A percentile compares a stretch with the other conserved stretches of the same genome.
Conservation (phyloP, 75 land plant genomes). For the Isoetes taiwanensis region DNA sequence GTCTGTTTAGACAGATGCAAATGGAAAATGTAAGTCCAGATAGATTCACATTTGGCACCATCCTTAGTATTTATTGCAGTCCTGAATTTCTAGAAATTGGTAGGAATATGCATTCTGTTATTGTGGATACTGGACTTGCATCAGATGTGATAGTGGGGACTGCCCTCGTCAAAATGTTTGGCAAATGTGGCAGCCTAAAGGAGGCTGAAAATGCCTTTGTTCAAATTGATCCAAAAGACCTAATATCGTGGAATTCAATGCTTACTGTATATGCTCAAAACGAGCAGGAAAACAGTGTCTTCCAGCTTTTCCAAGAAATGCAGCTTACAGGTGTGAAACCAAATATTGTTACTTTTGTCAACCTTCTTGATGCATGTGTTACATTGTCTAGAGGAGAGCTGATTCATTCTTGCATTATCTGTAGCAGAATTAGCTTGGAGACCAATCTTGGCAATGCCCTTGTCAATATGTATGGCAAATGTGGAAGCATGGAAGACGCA, state of each 20-base stretch:
- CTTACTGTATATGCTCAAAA: conserved; percentile 13
- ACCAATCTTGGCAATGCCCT: too few species aligned
- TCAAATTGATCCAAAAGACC: neutral
- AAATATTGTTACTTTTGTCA: neutral
- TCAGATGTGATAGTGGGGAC: conserved; percentile 17
- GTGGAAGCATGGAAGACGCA: neutral
- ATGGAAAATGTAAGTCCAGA: too few species aligned
- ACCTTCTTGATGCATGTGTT: neutral
- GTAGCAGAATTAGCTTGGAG: too few species aligned
- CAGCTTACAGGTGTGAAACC: neutral
- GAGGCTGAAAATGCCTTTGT: conserved; percentile 19
- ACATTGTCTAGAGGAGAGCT: too few species aligned
- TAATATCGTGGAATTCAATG: conserved; percentile 45
- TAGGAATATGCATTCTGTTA: conserved; percentile 20
- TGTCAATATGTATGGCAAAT: too few species aligned
- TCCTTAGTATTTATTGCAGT: too few species aligned
- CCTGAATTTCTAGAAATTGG: conserved; percentile 16
- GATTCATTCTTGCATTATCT: too few species aligned
- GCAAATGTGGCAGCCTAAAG: conserved; percentile 22
- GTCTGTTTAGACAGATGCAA: too few species aligned
- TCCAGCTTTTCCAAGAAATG: neutral
- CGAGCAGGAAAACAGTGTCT: neutral
- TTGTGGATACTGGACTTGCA: conserved; percentile 9
- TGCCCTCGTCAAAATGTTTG: conserved; percentile 28
- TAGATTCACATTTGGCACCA: too few species aligned